Evolutionary conservation across 805 yeast genomes (phyloP), one percentile per base, ranked within the genome.

Genomic region (Cyberlindnera mycetangii): DNA sequence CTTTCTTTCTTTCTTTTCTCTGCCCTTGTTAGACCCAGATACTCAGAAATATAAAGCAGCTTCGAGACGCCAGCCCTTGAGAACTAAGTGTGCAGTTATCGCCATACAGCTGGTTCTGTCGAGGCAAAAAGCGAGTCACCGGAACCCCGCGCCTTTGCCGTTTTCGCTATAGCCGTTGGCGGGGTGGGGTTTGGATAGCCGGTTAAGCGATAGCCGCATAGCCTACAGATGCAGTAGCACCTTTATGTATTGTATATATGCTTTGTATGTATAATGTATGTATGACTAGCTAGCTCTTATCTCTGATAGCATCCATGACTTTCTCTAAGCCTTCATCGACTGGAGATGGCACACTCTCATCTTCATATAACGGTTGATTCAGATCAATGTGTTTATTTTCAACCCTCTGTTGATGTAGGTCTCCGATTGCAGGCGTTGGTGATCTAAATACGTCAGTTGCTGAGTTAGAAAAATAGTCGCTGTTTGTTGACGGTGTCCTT

Each of bases 361-460:
- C 33, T 11, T 36, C 31, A 16, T 49, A 50, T 18, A 50, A 37
- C 15, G 47, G 47, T 28, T 44, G 47, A 10, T 40, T 37, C 20
- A 50, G 37, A 32, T 50, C 49, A 17, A 50, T 50, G 22, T 50
- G 52, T 10, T 18, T 18, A 12, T 22, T 32, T 6, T 32, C 38
- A 4, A 32, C 42, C 15, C 21, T 32, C 30, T 38, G 46, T 4
- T 15, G 20, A 7, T 22, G 16, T 14, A 41, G 15, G 17, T 47
- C 52, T 14, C 58, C 60, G 40, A 56, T 54, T 42, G 56, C 51
- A 14, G 60, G 60, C 0, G 60, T 56, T 1, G 48, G 30, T 8
- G 51, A 32, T 35, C 58, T 37, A 3, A 32, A 30, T 1, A 45
- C 17, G 2, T 42, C 37, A 20, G 24, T 6, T n/a, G 17, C 8